Conservation (phyloP, 371 early-diverging fungal genomes). For the Parasitella parasitica region DNA sequence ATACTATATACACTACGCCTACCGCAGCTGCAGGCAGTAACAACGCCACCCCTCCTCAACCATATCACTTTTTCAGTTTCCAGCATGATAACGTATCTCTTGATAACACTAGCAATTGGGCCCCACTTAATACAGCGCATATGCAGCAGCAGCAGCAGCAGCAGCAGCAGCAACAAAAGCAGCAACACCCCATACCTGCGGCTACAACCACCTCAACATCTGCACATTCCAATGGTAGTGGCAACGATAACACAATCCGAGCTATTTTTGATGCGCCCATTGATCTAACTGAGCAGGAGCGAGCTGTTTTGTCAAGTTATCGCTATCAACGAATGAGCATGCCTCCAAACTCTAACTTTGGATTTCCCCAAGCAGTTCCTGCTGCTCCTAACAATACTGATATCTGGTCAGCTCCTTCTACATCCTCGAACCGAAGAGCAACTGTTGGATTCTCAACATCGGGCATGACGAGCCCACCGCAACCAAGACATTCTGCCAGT, state of each 20-base stretch:
- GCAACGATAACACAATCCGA: constrained; percentile 25
- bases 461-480: constrained; percentile 10
- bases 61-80: constrained; percentile 15
- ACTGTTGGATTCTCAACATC: not conserved
- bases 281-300: constrained; percentile 19
- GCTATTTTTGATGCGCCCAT: constrained; percentile 44
- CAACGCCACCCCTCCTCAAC: constrained; percentile 1
- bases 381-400: constrained; percentile 6
- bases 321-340: constrained; percentile 23
- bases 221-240: constrained; percentile 24
- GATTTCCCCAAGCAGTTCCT: constrained; percentile 16
- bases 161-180: not conserved
- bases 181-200: constrained; percentile 19
- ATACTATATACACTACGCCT: not conserved
- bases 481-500: not conserved
- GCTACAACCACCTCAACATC: constrained; percentile 6
- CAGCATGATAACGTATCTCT: constrained; percentile 4
- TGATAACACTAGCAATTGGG: constrained; percentile 4
- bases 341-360: constrained; percentile 16
- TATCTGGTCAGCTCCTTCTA: constrained; percentile 22
- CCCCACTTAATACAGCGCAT: not conserved
- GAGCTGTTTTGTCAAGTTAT: constrained; percentile 9
- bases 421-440: constrained; percentile 5
- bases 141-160: not conserved
- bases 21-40: not conserved